A percentile compares a stretch with the other conserved stretches of the same genome.
Evolutionary conservation across 1,284 basidiomycete species (phyloP).

Genomic region (Boletus smithii): DNA sequence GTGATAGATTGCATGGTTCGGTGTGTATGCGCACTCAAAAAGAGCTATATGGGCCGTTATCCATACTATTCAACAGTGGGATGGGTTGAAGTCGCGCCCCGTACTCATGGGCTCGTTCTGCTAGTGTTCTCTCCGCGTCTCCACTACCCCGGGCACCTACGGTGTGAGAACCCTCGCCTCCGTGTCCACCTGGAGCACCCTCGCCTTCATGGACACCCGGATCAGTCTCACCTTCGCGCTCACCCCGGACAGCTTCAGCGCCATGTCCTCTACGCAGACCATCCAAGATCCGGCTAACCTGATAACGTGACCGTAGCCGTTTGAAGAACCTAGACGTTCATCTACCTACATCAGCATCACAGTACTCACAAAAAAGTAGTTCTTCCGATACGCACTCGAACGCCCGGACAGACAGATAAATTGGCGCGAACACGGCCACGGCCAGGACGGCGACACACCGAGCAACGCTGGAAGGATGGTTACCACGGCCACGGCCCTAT

Average conservation of each 20-base stretch:
- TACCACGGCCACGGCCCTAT: conserved; percentile 1
- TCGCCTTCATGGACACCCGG: background rate
- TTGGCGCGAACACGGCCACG: conserved; percentile 2
- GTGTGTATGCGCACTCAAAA: no score
- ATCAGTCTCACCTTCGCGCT: background rate
- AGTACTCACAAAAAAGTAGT: no score
- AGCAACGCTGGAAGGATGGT: conserved; percentile 16
- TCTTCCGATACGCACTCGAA: conserved; percentile 17
- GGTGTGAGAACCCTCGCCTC: background rate
- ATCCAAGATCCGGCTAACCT: conserved; percentile 9
- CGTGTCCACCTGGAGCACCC: background rate
- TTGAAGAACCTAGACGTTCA: conserved; percentile 7
- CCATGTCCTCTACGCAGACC: background rate
- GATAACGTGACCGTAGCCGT: background rate
- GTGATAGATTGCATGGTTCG: no score
- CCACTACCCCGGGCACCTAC: background rate
- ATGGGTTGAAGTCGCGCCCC: no score
- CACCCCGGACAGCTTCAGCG: background rate
- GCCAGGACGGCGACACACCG: conserved; percentile 20
- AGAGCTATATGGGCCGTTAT: no score
- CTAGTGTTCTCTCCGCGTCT: background rate
- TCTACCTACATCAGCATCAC: conserved; percentile 7
- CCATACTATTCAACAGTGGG: no score
- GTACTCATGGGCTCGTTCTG: background rate
- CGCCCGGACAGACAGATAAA: conserved; percentile 12